Evolutionary conservation across 148 eudicot species (phyloP).

Genomic region (Vaccinium corymbosum): DNA sequence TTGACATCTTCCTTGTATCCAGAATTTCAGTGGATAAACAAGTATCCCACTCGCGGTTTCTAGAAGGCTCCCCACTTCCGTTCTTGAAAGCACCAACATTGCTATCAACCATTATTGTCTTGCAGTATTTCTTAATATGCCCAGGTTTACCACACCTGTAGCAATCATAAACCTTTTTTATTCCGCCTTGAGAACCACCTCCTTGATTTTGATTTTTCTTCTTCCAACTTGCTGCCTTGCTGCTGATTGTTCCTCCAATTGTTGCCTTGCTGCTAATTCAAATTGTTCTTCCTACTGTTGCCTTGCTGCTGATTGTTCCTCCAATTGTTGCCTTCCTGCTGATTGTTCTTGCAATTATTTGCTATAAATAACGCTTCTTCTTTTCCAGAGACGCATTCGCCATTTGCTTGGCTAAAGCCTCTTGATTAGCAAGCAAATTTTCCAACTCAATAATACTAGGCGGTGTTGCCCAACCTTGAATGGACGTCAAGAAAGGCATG

Average conservation of each 20-base stretch:
- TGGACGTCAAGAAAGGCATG: too few species aligned
- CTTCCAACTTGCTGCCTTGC: neutral
- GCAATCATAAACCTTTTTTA: neutral
- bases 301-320: neutral
- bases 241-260: neutral
- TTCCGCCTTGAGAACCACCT: neutral
- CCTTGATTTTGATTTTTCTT: neutral
- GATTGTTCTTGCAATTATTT: too few species aligned
- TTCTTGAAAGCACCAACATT: slow-evolving; percentile 4
- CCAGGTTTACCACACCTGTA: slow-evolving; percentile 21
- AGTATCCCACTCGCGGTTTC: slow-evolving; percentile 16
- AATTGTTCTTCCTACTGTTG: neutral
- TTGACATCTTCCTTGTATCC: neutral
- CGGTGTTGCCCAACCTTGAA: too few species aligned
- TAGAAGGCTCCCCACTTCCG: neutral
- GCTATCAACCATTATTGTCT: slow-evolving; percentile 16
- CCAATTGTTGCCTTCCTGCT: slow-evolving; percentile 6
- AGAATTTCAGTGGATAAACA: slow-evolving; percentile 16
- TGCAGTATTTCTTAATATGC: slow-evolving; percentile 18
- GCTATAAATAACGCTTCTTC: slow-evolving; percentile 14
- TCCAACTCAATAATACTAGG: too few species aligned
- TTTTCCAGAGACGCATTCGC: neutral
- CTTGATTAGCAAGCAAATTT: too few species aligned
- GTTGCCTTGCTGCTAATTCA: neutral
- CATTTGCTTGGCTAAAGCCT: neutral